Conservation (phyloP, 805 yeast genomes). For the Wickerhamiella hasegawae region DNA sequence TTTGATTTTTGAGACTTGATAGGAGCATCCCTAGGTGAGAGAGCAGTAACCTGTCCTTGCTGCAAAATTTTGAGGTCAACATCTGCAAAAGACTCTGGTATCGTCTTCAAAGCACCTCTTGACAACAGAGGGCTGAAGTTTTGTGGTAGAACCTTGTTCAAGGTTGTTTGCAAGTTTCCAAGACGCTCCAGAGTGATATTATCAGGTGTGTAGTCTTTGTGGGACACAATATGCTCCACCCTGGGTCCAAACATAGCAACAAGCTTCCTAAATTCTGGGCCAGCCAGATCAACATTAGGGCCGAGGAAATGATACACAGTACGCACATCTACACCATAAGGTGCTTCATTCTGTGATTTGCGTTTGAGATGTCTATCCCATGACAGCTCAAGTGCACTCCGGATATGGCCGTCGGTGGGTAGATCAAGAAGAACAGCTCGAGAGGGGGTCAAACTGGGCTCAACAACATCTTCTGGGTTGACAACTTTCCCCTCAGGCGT, state of each 20-base stretch:
- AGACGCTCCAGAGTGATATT: constrained; percentile 41
- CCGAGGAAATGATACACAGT: constrained; percentile 67
- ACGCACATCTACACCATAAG: constrained; percentile 22
- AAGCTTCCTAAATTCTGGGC: constrained; percentile 6
- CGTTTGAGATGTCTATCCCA: constrained; percentile 5
- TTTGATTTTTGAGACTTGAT: too few species aligned
- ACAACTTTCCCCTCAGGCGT: constrained; percentile 44
- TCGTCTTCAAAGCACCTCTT: constrained; percentile 4
- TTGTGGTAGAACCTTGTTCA: constrained; percentile 18
- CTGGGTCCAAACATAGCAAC: constrained; percentile 30
- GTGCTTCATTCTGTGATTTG: constrained; percentile 9
- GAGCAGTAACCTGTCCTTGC: constrained; percentile 1
- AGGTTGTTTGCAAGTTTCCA: constrained; percentile 22
- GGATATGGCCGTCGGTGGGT: constrained; percentile 37
- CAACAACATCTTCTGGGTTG: constrained; percentile 57
- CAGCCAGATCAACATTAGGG: constrained; percentile 32
- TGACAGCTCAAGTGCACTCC: constrained; percentile 13
- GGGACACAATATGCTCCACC: constrained; percentile 52
- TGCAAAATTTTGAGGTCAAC: constrained; percentile 1
- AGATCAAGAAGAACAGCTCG: constrained; percentile 58
- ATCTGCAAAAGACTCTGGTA: neutral
- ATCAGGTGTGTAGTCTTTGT: constrained; percentile 46
- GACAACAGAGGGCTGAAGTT: constrained; percentile 15
- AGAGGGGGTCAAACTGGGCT: constrained; percentile 38
- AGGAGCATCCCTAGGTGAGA: too few species aligned